These are phyloP conservation scores for Ophiostoma montium DNA, from an alignment of 2,329 filamentous ascomycete genomes.

Conservation along the genomic window DNA sequence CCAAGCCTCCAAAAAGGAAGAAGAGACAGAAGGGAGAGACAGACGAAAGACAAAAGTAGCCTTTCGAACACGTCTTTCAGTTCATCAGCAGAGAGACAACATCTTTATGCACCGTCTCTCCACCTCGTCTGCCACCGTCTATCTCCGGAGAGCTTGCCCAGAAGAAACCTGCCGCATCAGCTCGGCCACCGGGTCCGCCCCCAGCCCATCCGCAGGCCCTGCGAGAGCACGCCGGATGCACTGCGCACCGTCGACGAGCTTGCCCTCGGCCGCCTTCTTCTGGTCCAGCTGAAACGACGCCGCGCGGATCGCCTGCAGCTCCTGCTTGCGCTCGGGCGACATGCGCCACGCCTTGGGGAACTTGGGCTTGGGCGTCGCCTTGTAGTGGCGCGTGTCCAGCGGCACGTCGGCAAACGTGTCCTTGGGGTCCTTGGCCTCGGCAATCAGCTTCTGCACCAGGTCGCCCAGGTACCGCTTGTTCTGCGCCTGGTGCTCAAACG, in stretches of 20 bases:
- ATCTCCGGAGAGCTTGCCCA: neutral
- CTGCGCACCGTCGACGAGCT: conserved; percentile 43
- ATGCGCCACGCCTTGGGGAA: conserved; percentile 80
- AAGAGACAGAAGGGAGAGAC: too few relatives aligned
- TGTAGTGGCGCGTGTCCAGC: conserved; percentile 76
- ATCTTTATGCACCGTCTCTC: too few relatives aligned
- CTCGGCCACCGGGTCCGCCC: conserved; percentile 7
- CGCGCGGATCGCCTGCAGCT: conserved; percentile 49
- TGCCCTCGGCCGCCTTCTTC: conserved; percentile 35
- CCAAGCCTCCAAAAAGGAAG: too few relatives aligned
- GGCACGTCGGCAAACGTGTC: conserved; percentile 85
- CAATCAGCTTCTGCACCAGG: conserved; percentile 57
- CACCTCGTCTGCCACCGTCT: too few relatives aligned
- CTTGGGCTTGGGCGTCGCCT: conserved; percentile 46
- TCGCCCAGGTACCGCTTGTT: conserved; percentile 94
- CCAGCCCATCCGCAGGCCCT: neutral
- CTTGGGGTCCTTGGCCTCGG: conserved; percentile 58
- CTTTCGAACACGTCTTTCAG: too few relatives aligned
- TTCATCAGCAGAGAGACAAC: too few relatives aligned
- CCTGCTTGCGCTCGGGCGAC: conserved; percentile 50
- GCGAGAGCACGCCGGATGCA: conserved; percentile 29
- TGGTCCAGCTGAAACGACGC: conserved; percentile 39
- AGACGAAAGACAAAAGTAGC: too few relatives aligned
- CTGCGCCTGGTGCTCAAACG: conserved; percentile 76
- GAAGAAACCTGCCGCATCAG: conserved; percentile 7